phyloP scores from a whole-genome alignment of 169 alveolate species.

The Eimeria brunetti region DNA sequence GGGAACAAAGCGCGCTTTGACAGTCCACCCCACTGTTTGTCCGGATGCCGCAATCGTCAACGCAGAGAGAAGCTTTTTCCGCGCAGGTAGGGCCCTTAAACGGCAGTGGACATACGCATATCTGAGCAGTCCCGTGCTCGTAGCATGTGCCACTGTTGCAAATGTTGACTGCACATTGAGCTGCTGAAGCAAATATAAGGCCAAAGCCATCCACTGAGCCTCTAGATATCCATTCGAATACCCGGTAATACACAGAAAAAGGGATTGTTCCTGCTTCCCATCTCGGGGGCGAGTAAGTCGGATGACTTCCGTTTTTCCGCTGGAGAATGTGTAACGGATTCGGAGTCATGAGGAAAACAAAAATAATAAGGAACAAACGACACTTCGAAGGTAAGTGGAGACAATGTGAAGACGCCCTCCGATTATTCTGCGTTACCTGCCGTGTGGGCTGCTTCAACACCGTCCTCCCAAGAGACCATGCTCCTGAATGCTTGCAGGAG shows the following conservation, averaged over 20 bases:
- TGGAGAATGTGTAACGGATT: not conserved
- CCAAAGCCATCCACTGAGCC: not conserved
- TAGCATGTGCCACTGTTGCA: slow-evolving; percentile 72
- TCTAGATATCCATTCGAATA: not conserved
- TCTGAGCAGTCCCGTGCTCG: slow-evolving; percentile 41
- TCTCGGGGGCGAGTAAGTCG: not conserved
- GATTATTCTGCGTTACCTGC: not conserved
- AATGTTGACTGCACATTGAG: slow-evolving; percentile 29
- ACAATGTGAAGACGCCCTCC: not conserved
- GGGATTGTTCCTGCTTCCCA: not conserved
- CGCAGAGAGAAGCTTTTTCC: slow-evolving; percentile 64
- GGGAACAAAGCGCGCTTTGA: slow-evolving; percentile 70
- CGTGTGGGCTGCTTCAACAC: not conserved
- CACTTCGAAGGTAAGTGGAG: not conserved
- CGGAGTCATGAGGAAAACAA: not conserved
- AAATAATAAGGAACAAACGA: not conserved
- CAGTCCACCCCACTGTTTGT: slow-evolving; percentile 52
- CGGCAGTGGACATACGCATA: slow-evolving; percentile 73
- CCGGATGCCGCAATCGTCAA: slow-evolving; percentile 72
- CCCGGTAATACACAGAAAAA: not conserved
- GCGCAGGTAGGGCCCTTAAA: slow-evolving; percentile 58
- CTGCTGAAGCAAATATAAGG: slow-evolving; percentile 12
- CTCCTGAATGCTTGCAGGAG: not conserved
- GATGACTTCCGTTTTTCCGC: not conserved
- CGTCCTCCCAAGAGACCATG: not conserved